phyloP scores from a whole-genome alignment of 2,329 filamentous ascomycete species.

The Gyromitra esculenta region DNA sequence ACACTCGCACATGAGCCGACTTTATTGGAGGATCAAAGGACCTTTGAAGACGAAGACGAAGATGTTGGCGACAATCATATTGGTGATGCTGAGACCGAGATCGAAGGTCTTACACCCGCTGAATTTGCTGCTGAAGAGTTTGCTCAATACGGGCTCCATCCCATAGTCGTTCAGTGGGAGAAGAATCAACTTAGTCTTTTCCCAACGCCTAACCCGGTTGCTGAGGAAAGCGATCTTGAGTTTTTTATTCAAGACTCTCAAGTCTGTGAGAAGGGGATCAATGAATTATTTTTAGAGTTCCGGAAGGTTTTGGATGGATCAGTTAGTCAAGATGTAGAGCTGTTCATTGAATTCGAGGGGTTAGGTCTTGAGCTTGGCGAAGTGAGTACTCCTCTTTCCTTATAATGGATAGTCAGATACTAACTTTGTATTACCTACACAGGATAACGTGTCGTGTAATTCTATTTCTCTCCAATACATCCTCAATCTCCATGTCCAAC shows the following conservation, averaged over 20 bases:
- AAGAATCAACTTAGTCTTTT: constrained; percentile 51
- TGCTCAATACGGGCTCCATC: constrained; percentile 40
- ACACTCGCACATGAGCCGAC: constrained; percentile 47
- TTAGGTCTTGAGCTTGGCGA: constrained; percentile 51
- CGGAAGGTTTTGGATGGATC: constrained; percentile 50
- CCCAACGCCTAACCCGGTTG: constrained; percentile 41
- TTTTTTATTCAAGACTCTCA: constrained; percentile 51
- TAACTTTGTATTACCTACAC: constrained; percentile 18
- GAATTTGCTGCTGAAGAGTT: constrained; percentile 35
- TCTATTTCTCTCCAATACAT: constrained; percentile 53
- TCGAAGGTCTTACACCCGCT: constrained; percentile 9
- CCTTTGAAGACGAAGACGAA: constrained; percentile 36
- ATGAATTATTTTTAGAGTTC: constrained; percentile 51
- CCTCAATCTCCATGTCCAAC: constrained; percentile 49
- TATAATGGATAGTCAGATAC: neutral
- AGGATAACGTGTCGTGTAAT: constrained; percentile 53
- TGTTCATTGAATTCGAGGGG: constrained; percentile 52
- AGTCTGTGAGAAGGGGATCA: constrained; percentile 50
- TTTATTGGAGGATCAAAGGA: constrained; percentile 43
- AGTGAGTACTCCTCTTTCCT: constrained; percentile 37
- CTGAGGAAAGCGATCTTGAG: constrained; percentile 49
- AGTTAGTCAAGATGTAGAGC: constrained; percentile 49
- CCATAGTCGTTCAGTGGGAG: constrained; percentile 53
- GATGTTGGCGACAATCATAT: constrained; percentile 17
- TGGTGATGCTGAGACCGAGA: constrained; percentile 17